Percentiles rank a stretch among this genome's conserved stretches.
Conservation (phyloP, 2,329 filamentous ascomycete genomes). For the Hypoxylon sp. region DNA sequence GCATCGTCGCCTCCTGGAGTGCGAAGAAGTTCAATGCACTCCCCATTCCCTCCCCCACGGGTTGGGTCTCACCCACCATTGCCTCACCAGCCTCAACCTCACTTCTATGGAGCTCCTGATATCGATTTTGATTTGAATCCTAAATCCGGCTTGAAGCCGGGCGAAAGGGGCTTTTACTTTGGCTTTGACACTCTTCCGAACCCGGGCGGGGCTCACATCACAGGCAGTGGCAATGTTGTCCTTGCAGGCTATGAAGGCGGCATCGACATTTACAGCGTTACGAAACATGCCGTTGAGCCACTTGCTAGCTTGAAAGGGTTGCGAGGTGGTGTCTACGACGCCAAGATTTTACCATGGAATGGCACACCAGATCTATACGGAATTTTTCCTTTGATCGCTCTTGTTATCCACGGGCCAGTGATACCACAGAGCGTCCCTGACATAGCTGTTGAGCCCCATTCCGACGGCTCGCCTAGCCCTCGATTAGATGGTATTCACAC, state of each 20-base stretch:
- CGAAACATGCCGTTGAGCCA: constrained; percentile 78
- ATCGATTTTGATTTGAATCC: constrained; percentile 72
- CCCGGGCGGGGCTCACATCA: constrained; percentile 54
- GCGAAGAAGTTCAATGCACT: constrained; percentile 67
- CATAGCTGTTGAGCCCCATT: constrained; percentile 55
- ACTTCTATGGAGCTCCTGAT: constrained; percentile 79
- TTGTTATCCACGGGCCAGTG: constrained; percentile 84
- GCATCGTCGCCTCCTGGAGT: constrained; percentile 57
- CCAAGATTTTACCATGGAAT: constrained; percentile 84
- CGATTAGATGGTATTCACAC: constrained; percentile 61
- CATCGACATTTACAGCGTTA: constrained; percentile 80
- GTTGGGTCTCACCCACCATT: constrained; percentile 64
- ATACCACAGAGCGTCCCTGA: constrained; percentile 61
- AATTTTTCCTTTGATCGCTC: constrained; percentile 80
- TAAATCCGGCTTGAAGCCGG: constrained; percentile 70
- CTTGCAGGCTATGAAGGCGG: constrained; percentile 86
- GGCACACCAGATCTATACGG: constrained; percentile 66
- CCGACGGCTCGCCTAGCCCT: constrained; percentile 58
- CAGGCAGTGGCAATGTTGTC: constrained; percentile 73
- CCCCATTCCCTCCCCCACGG: constrained; percentile 61
- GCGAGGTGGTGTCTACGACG: constrained; percentile 82
- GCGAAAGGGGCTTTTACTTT: constrained; percentile 82
- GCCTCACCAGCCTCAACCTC: constrained; percentile 75
- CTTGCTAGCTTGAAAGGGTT: constrained; percentile 81
- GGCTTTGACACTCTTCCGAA: constrained; percentile 80